Conservation (phyloP, 306 rosid species). For the Senna tora region DNA sequence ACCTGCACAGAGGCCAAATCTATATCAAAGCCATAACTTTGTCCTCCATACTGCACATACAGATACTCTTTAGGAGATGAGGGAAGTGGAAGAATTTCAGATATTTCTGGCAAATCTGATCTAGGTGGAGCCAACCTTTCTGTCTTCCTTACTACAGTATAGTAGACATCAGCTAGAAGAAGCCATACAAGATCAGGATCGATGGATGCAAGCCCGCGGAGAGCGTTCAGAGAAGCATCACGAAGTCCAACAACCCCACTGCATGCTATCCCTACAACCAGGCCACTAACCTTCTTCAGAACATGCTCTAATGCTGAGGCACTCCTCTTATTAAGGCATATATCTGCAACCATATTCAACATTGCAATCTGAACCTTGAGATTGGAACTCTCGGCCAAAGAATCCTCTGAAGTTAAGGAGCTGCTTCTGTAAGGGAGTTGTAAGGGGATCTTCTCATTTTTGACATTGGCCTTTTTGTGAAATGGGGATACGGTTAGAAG, state of each 20-base stretch:
- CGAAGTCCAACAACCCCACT: constrained; percentile 79
- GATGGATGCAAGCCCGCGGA: constrained; percentile 74
- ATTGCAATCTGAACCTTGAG: constrained; percentile 83
- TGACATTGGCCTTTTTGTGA: constrained; percentile 47
- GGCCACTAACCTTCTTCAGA: constrained; percentile 75
- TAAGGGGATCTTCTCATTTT: constrained; percentile 61
- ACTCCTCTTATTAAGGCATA: constrained; percentile 63
- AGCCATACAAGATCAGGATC: constrained; percentile 97
- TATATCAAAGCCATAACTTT: constrained; percentile 75
- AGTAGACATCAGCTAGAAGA: constrained; percentile 86
- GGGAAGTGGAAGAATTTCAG: constrained; percentile 64
- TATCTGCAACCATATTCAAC: constrained; percentile 83
- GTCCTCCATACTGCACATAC: constrained; percentile 81
- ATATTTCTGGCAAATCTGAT: constrained; percentile 58
- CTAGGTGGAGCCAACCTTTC: constrained; percentile 52
- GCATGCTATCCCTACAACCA: constrained; percentile 83
- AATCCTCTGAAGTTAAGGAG: constrained; percentile 54
- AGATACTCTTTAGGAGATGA: constrained; percentile 61
- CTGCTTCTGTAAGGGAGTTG: constrained; percentile 80
- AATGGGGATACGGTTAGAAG: constrained; percentile 74
- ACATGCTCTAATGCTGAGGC: constrained; percentile 72
- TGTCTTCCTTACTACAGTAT: constrained; percentile 51
- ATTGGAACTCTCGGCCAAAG: constrained; percentile 73
- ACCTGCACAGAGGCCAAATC: constrained; percentile 62
- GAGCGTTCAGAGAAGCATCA: constrained; percentile 76